These are phyloP conservation scores for Linnemannia hyalina DNA, from an alignment of 192 early-diverging fungal genomes.

Conservation along the genomic window DNA sequence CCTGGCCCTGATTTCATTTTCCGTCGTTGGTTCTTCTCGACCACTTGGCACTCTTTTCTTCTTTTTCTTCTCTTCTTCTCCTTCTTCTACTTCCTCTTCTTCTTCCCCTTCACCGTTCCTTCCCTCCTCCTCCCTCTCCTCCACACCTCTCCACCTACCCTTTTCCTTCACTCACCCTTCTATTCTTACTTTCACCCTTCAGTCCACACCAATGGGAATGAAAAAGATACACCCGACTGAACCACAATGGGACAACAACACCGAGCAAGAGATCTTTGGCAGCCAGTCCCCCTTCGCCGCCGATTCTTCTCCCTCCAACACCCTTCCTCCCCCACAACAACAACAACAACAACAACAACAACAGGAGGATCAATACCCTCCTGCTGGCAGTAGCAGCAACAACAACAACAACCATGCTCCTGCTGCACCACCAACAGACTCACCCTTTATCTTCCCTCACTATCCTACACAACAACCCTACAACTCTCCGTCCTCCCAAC, in stretches of 20 bases:
- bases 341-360: background rate
- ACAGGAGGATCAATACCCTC: background rate
- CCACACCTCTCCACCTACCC: background rate
- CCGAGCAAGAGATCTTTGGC: constrained; percentile 18
- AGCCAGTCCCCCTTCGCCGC: constrained; percentile 12
- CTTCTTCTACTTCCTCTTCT: background rate
- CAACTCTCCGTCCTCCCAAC: background rate
- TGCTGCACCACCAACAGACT: background rate
- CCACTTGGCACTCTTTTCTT: background rate
- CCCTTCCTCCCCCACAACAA: background rate
- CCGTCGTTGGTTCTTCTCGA: background rate
- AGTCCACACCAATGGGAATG: background rate
- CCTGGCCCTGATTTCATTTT: background rate
- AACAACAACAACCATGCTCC: background rate
- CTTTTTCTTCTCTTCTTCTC: background rate
- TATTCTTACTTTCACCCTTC: background rate
- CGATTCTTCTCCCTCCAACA: background rate
- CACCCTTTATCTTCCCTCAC: constrained; percentile 2
- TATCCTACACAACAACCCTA: background rate
- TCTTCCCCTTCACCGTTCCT: background rate
- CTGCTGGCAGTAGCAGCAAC: background rate
- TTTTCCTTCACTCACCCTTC: background rate
- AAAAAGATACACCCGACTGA: constrained; percentile 2
- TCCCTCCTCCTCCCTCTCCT: background rate
- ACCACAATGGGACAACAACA: background rate